Base-by-base conservation (phyloP, 2,329 filamentous ascomycete species). In the Talaromyces verruculosus region DNA sequence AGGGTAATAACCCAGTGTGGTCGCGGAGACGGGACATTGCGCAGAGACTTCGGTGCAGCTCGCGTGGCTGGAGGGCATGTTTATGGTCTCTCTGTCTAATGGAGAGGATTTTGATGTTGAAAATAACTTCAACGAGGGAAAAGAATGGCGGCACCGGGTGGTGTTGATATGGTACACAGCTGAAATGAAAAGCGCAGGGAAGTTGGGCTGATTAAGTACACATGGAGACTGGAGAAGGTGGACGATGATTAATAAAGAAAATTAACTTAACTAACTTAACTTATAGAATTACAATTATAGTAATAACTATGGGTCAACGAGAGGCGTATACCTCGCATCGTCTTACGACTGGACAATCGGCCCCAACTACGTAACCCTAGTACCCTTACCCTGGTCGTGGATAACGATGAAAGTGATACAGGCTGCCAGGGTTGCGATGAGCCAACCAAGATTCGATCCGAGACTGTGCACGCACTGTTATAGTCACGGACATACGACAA, bases 1-100 rank as follows among this genome's bases (percentile, higher is more conserved):
- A 0, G 84, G 84, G n/a, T 79, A 73, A 71, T 85, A 86, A 25
- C 80, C 77, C 67, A 84, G 82, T 17, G 79, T 73, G 4, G 79
- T 80, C 5, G 71, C 75, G 59, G 78, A 72, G 17, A 82, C 72
- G 1, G 78, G 71, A 67, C 81, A 82, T 61, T 68, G 49, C 45
- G 68, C 66, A 19, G 72, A 75, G 58, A 73, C 72, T 19, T 78
- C 66, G 5, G 70, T 72, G 66, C 76, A 78, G 53, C 67, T 45
- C 58, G 55, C 60, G 19, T 51, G 62, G 61, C 19, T 22, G 28
- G 7, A 51, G 61, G 62, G 35, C 62, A 64, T 63, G 6, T 33
- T 19, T 55, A 15, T 6, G 13, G 3, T 57, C 49, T 28, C 45
- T 7, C 19, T 25, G 15, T 39, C n/a, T 39, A 22, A 22, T 3